Evolutionary conservation across 805 yeast genomes (phyloP).

Genomic region (Sungouiozyma ichnusensis): DNA sequence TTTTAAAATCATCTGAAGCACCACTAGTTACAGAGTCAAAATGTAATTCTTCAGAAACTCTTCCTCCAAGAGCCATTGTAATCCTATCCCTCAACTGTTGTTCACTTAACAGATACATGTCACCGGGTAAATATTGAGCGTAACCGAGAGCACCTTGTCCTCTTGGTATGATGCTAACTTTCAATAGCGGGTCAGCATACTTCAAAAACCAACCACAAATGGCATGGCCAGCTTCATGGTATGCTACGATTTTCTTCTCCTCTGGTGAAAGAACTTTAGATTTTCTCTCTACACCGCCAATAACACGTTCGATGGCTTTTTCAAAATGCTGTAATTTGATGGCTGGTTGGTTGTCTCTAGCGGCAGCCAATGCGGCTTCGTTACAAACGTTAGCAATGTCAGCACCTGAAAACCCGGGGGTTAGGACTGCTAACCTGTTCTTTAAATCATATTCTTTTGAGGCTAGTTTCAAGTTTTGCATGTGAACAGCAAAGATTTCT

Average conservation of each 20-base stretch:
- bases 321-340: conserved; percentile 81
- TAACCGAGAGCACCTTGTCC: conserved; percentile 97
- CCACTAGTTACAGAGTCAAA: conserved; percentile 91
- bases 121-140: conserved; percentile 95
- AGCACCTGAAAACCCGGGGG: conserved; percentile 98
- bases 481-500: conserved; percentile 82
- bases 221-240: conserved; percentile 99
- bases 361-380: conserved; percentile 96
- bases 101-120: conserved; percentile 65
- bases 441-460: conserved; percentile 48
- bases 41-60: conserved; percentile 91
- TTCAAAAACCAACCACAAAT: conserved; percentile 94
- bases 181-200: conserved; percentile 84
- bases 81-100: conserved; percentile 78
- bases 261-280: conserved; percentile 71
- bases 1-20: conserved; percentile 92
- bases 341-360: conserved; percentile 61
- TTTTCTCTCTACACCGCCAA: conserved; percentile 92
- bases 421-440: conserved; percentile 86
- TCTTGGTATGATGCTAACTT: conserved; percentile 93
- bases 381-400: conserved; percentile 95
- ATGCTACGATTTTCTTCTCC: conserved; percentile 86
- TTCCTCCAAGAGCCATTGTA: conserved; percentile 96
- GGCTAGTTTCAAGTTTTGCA: conserved; percentile 56
- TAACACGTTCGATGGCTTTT: conserved; percentile 92